A percentile compares a stretch with the other conserved stretches of the same genome.
phyloP scores from a whole-genome alignment of 495 filamentous ascomycete genomes.

The Corynascus novoguineensis region DNA sequence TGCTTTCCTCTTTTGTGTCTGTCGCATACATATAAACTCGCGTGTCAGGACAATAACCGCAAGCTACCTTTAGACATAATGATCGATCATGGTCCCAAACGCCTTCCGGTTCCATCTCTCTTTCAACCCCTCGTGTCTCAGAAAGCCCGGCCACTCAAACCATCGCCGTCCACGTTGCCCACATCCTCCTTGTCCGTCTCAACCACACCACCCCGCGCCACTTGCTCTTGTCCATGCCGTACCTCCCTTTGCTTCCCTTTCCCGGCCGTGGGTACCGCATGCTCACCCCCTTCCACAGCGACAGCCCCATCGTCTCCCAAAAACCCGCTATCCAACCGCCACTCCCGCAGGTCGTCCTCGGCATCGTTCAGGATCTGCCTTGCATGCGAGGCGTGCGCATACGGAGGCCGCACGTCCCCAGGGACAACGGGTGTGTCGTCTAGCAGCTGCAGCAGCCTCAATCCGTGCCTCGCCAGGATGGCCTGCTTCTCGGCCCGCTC shows the following conservation, averaged over 20 bases:
- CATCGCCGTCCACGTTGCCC: background rate
- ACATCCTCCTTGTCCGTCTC: conserved; percentile 8
- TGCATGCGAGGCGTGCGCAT: conserved; percentile 58
- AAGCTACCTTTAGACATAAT: conserved; percentile 15
- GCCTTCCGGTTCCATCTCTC: background rate
- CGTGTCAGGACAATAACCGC: background rate
- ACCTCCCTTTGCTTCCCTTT: conserved; percentile 6
- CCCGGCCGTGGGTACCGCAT: background rate
- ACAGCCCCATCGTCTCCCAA: conserved; percentile 4
- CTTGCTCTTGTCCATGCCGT: conserved; percentile 1
- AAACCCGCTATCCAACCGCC: conserved; percentile 46
- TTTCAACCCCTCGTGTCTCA: background rate
- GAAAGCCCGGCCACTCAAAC: background rate
- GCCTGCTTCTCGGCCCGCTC: conserved; percentile 96
- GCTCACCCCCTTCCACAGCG: background rate
- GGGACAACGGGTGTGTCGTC: conserved; percentile 89
- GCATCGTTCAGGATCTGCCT: conserved; percentile 87
- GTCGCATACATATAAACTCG: conserved; percentile 7
- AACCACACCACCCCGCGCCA: too few relatives aligned
- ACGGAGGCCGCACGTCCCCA: conserved; percentile 65
- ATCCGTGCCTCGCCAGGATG: conserved; percentile 83
- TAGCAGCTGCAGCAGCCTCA: conserved; percentile 77
- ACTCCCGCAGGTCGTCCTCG: conserved; percentile 76
- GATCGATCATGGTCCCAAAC: conserved; percentile 1
- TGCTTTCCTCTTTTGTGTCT: background rate